A percentile compares a stretch with the other conserved stretches of the same genome.
These are phyloP conservation scores for Metschnikowia gruessii DNA, from an alignment of 805 yeast species.

Conservation along the genomic window DNA sequence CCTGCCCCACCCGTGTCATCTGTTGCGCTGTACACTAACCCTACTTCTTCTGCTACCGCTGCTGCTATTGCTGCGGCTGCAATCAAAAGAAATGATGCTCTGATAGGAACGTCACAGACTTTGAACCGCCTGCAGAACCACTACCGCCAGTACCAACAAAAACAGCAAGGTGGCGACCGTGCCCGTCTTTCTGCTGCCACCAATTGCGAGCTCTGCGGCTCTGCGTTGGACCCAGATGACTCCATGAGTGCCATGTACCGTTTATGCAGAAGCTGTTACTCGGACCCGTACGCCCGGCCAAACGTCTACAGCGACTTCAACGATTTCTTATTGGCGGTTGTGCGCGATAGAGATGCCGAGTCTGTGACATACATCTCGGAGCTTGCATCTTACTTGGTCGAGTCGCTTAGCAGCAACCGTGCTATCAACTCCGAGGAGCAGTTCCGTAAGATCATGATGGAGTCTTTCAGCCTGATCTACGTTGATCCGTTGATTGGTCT, in stretches of 20 bases:
- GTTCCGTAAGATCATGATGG: constrained; percentile 34
- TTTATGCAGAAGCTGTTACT: constrained; percentile 29
- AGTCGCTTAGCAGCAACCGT: constrained; percentile 24
- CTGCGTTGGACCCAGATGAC: constrained; percentile 25
- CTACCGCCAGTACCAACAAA: constrained; percentile 20
- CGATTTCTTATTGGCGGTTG: constrained; percentile 26
- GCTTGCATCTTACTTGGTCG: constrained; percentile 20
- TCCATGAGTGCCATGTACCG: constrained; percentile 26
- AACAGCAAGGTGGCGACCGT: constrained; percentile 19
- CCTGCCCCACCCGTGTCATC: too few relatives aligned
- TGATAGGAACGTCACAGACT: constrained; percentile 10
- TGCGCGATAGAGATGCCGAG: constrained; percentile 18
- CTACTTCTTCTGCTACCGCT: constrained; percentile 17
- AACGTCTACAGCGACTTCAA: constrained; percentile 29
- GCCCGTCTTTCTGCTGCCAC: constrained; percentile 18
- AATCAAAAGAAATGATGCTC: constrained; percentile 15
- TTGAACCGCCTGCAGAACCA: constrained; percentile 15
- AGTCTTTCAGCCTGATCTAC: constrained; percentile 34
- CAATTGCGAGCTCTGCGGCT: constrained; percentile 29
- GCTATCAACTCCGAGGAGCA: constrained; percentile 31
- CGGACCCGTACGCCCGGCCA: constrained; percentile 28
- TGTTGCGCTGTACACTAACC: background rate
- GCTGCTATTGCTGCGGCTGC: constrained; percentile 21
- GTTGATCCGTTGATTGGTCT: constrained; percentile 41
- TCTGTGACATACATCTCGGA: constrained; percentile 17